These are phyloP conservation scores for Fomitopsis pinicola DNA, from an alignment of 1,284 basidiomycete species.

Conservation along the genomic window DNA sequence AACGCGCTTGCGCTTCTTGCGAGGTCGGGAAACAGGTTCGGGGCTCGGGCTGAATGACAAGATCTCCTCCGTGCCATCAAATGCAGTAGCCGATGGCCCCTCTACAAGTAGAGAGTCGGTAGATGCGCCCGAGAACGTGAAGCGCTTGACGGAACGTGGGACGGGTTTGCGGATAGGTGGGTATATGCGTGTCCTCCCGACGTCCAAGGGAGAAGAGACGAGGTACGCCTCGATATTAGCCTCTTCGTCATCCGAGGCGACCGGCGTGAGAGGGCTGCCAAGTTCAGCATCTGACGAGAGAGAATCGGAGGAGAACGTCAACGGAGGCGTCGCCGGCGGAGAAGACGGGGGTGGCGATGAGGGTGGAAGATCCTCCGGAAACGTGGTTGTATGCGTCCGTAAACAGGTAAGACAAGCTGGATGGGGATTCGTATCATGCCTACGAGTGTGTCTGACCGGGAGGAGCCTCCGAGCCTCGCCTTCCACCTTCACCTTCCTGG, in stretches of 20 bases:
- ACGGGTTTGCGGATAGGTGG: background rate
- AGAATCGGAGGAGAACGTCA: background rate
- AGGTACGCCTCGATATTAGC: background rate
- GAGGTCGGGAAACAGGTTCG: background rate
- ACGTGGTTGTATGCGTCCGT: background rate
- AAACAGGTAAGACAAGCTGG: constrained; percentile 1
- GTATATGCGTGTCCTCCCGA: background rate
- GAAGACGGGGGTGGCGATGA: background rate
- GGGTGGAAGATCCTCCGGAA: background rate
- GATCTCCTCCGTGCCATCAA: background rate
- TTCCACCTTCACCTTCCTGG: background rate
- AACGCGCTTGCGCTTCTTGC: constrained; percentile 1
- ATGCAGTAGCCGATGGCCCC: background rate
- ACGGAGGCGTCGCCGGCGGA: background rate
- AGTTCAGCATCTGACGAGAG: background rate
- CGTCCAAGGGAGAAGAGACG: no score
- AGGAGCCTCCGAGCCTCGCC: background rate
- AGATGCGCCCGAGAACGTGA: background rate
- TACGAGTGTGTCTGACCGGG: constrained; percentile 2
- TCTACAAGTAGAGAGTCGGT: background rate
- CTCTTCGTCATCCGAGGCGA: background rate
- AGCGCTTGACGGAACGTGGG: background rate
- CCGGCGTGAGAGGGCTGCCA: background rate
- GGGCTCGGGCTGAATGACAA: background rate
- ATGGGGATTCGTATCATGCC: constrained; percentile 1